Conservation (phyloP, 495 filamentous ascomycete species). For the Pyronema omphalodes region DNA sequence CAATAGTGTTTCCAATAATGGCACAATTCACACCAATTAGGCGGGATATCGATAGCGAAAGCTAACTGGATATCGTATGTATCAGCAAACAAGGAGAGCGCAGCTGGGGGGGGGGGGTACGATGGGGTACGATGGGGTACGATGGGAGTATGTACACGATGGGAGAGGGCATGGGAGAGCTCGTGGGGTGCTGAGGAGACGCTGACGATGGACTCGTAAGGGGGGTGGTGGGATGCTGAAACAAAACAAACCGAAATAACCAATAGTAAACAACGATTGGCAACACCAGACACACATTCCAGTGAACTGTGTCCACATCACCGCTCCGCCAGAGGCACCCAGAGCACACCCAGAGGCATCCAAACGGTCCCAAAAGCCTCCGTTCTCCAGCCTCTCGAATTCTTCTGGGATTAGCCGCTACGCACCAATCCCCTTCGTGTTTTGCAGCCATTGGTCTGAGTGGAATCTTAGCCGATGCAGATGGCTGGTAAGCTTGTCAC, state of each 20-base stretch:
- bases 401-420: not conserved
- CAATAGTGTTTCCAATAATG: not conserved
- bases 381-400: constrained; percentile 1
- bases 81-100: too few species aligned
- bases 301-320: constrained; percentile 3
- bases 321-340: not conserved
- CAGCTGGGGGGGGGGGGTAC: too few species aligned
- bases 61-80: not conserved
- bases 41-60: not conserved
- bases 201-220: too few species aligned
- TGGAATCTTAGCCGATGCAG: not conserved
- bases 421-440: not conserved
- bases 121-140: too few species aligned
- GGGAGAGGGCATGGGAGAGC: too few species aligned
- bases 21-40: not conserved
- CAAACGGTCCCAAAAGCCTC: too few species aligned
- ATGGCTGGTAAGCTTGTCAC: constrained; percentile 1
- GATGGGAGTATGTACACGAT: too few species aligned
- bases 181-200: too few species aligned
- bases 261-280: not conserved
- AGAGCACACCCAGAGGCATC: too few species aligned
- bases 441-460: not conserved
- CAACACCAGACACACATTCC: not conserved
- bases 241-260: not conserved
- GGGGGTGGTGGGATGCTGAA: not conserved